phyloP scores from a whole-genome alignment of 164 flowering plant species.

The Vitis amurensis region DNA sequence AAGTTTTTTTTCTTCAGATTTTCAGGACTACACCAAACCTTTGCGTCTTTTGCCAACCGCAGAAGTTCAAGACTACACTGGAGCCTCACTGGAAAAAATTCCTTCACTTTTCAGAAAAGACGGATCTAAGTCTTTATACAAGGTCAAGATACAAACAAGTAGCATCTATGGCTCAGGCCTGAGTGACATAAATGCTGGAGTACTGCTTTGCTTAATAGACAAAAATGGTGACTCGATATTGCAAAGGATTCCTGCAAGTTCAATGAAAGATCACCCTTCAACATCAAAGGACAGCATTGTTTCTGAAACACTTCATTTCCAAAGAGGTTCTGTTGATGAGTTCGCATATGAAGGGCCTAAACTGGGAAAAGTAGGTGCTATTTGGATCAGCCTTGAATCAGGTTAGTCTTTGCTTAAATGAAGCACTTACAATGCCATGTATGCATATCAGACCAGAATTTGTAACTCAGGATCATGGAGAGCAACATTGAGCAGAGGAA shows the following conservation, averaged over 20 bases:
- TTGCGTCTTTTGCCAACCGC: conserved; percentile 60
- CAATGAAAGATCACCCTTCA: conserved; percentile 11
- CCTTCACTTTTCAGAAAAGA: conserved; percentile 17
- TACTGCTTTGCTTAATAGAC: conserved; percentile 72
- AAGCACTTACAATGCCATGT: neutral
- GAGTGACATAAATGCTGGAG: conserved; percentile 57
- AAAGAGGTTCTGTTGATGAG: conserved; percentile 70
- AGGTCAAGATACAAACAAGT: conserved; percentile 64
- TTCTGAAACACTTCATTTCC: conserved; percentile 45
- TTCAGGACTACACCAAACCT: conserved; percentile 70
- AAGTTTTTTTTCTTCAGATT: conserved; percentile 45
- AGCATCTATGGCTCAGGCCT: conserved; percentile 55
- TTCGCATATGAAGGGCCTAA: conserved; percentile 66
- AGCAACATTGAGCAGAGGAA: too few relatives aligned
- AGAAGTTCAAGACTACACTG: conserved; percentile 39
- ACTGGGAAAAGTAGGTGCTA: conserved; percentile 57
- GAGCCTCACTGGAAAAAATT: conserved; percentile 28
- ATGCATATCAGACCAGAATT: neutral
- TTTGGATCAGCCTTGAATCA: conserved; percentile 86
- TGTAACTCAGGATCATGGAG: neutral
- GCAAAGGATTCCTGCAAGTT: conserved; percentile 56
- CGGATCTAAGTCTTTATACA: conserved; percentile 39
- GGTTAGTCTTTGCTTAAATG: conserved; percentile 37
- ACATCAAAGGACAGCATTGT: conserved; percentile 17
- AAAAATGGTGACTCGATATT: conserved; percentile 71